A percentile compares a stretch with the other conserved stretches of the same genome.
Conservation (phyloP, 176 grass and related monocot species). For the Triticum timopheevii region DNA sequence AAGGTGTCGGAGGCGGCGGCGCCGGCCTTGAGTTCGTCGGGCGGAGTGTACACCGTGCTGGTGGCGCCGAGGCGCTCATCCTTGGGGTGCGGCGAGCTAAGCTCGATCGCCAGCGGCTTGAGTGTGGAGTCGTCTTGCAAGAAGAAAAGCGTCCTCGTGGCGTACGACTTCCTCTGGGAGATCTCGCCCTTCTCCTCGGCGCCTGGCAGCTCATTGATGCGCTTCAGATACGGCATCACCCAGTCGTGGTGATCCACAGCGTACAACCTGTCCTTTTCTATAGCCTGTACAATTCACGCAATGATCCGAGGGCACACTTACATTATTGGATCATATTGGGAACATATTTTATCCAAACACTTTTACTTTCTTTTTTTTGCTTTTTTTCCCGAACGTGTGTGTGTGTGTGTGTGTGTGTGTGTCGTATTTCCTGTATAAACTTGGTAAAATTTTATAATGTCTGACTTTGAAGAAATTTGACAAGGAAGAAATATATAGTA, state of each 20-base stretch:
- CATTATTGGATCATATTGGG: background rate
- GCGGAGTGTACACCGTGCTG: background rate
- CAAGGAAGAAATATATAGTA: background rate
- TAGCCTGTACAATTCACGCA: background rate
- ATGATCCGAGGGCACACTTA: too few species aligned
- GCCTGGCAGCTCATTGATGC: background rate
- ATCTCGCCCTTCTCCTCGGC: background rate
- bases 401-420: too few species aligned
- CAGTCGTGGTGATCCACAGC: background rate
- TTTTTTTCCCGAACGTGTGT: too few species aligned
- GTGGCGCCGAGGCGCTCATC: background rate
- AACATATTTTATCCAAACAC: too few species aligned
- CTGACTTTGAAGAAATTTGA: background rate
- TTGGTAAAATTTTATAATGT: too few species aligned
- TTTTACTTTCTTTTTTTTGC: too few species aligned
- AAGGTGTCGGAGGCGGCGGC: background rate
- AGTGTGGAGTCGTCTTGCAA: background rate
- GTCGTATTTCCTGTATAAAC: too few species aligned
- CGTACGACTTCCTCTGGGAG: background rate
- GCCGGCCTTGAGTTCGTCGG: background rate
- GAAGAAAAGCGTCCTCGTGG: background rate
- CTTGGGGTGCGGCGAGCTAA: background rate
- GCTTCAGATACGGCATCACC: background rate
- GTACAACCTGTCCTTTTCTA: background rate
- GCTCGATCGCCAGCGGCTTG: background rate